Evolutionary conservation across 352 stramenopile genomes (phyloP), one percentile per base, ranked within the genome.

Genomic region (Pythium utonaiense): DNA sequence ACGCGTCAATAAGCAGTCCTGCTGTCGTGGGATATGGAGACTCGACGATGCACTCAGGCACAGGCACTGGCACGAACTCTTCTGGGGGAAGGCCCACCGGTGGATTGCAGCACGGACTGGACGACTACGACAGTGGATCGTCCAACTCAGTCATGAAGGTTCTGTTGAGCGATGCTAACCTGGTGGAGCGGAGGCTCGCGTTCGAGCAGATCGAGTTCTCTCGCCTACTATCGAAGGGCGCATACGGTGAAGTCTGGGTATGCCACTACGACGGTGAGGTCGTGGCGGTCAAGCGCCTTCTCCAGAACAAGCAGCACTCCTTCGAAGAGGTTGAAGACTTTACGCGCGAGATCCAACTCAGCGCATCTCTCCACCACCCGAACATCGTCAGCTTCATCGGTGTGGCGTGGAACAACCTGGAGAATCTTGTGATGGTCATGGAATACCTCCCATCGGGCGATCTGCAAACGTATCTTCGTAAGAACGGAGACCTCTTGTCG

Each of bases 191-290:
- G 8, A 27, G 33, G 21, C 6, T 62, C n/a, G 22, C 28, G 22
- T 52, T 53, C 22, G 22, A 62, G 24, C 27, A 50, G 21, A 54
- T 66, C 36, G 13, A 66, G 8, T 54, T 66, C 24, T 30, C 22
- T 41, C 16, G 30, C 4, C 59, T 49, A 17, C 40, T 66, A 6
- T 47, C 30, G 21, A 53, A 51, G 33, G 60, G 66, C 41, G 66
- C 55, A 7, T 67, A 48, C 45, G 64, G 67, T 10, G 67, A 75
- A 54, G 63, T 75, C 4, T 75, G 57, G 57, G 22, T 67, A 24
- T 54, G 63, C 16, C 24, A 48, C 6, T 60, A 55, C 34, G 45
- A 60, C 22, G 49, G 58, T n/a, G 16, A 73, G 25, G 28, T 16
- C 14, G 44, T 75, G 17, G 68, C 68, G 5, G 54, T 75, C 53